Conservation (phyloP, 208 protist genomes). For the Crithidia thermophila region DNA sequence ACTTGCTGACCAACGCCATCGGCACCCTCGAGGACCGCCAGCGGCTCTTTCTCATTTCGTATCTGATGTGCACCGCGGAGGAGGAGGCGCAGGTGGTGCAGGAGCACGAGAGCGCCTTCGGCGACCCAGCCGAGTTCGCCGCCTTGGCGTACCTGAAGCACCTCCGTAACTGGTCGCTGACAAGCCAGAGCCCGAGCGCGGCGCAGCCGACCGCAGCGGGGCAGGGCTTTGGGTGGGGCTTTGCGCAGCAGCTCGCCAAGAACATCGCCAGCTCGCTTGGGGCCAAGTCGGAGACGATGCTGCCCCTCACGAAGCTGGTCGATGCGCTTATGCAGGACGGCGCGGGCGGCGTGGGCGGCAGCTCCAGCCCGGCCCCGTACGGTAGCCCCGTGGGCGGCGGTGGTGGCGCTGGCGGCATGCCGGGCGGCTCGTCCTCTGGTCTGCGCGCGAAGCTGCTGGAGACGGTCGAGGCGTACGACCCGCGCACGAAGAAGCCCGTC, state of each 20-base stretch:
- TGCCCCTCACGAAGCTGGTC: conserved; percentile 88
- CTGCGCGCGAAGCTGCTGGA: conserved; percentile 47
- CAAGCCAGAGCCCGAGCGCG: conserved; percentile 13
- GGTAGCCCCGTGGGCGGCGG: conserved; percentile 18
- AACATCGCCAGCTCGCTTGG: conserved; percentile 80
- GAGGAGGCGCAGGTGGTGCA: conserved; percentile 50
- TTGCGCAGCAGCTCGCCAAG: conserved; percentile 87
- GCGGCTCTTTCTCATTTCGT: conserved; percentile 81
- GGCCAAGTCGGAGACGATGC: conserved; percentile 55
- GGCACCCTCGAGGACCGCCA: conserved; percentile 74
- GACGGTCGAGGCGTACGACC: conserved; percentile 75
- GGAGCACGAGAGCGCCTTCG: conserved; percentile 27
- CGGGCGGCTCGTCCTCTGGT: conserved; percentile 3
- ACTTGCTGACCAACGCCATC: conserved; percentile 44
- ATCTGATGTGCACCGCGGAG: conserved; percentile 62
- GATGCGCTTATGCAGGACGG: conserved; percentile 83
- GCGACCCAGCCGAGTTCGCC: conserved; percentile 49
- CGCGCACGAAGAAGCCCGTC: conserved; percentile 62
- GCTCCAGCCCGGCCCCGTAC: conserved; percentile 10
- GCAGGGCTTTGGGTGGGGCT: conserved; percentile 79
- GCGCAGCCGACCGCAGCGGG: conserved; percentile 25
- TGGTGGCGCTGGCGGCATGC: conserved; percentile 7
- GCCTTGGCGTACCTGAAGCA: conserved; percentile 81
- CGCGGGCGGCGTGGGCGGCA: conserved; percentile 20
- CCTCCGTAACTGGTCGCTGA: conserved; percentile 73